Percentiles rank a stretch among this genome's conserved stretches.
phyloP scores from a whole-genome alignment of 2,329 filamentous ascomycete species.

The Juglanconis juglandina region DNA sequence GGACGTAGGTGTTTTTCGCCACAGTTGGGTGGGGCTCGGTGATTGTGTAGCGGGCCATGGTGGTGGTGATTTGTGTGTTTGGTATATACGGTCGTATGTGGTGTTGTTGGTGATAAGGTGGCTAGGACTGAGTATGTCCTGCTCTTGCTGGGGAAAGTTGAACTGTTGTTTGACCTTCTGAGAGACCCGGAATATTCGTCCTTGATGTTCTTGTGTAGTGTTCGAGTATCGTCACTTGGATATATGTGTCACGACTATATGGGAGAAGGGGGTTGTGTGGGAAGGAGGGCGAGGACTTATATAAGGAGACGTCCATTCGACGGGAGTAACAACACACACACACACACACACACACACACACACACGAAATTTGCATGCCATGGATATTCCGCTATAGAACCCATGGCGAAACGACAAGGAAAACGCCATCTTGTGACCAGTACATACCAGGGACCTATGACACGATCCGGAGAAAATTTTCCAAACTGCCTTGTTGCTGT shows the following conservation, averaged over 20 bases:
- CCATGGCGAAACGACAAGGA: background rate
- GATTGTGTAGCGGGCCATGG: slow-evolving; percentile 43
- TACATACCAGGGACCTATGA: background rate
- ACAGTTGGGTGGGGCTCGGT: slow-evolving; percentile 48
- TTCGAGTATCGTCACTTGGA: background rate
- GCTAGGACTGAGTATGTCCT: background rate
- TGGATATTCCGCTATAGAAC: background rate
- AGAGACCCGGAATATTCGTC: background rate
- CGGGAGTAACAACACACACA: background rate
- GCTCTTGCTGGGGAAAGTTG: background rate
- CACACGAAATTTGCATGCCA: slow-evolving; percentile 6
- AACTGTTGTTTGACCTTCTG: background rate
- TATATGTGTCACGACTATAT: background rate
- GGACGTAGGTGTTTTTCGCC: slow-evolving; percentile 43
- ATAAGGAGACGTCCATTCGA: background rate
- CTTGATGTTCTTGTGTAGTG: background rate
- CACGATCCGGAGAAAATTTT: background rate
- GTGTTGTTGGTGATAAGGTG: background rate
- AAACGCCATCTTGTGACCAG: background rate
- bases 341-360: background rate
- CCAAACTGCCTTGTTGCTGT: background rate
- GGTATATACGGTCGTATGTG: background rate
- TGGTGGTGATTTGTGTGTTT: slow-evolving; percentile 14
- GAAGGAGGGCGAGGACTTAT: slow-evolving; percentile 7
- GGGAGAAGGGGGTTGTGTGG: background rate